A percentile compares a stretch with the other conserved stretches of the same genome.
These are phyloP conservation scores for Penicillium desertorum DNA, from an alignment of 495 filamentous ascomycete genomes.

Conservation along the genomic window DNA sequence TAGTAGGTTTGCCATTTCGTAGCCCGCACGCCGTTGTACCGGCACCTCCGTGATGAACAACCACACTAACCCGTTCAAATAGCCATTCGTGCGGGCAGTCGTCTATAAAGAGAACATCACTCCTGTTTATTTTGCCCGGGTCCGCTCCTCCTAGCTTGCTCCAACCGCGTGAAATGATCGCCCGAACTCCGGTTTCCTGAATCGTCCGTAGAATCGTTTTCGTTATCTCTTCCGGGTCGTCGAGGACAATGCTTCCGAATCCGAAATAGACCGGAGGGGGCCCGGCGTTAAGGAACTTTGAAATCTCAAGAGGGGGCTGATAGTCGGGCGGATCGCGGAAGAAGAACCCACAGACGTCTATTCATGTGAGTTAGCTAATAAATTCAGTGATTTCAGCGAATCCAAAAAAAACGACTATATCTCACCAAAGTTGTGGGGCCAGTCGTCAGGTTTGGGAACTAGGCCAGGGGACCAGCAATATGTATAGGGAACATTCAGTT, in stretches of 20 bases:
- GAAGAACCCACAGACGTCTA: slow-evolving; percentile 58
- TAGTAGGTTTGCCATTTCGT: slow-evolving; percentile 52
- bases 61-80: slow-evolving; percentile 56
- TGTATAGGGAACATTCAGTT: slow-evolving; percentile 35
- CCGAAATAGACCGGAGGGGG: slow-evolving; percentile 60
- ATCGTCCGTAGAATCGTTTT: slow-evolving; percentile 52
- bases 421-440: neutral
- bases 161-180: slow-evolving; percentile 61
- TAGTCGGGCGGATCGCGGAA: slow-evolving; percentile 49
- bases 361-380: neutral
- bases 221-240: slow-evolving; percentile 52
- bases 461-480: slow-evolving; percentile 56
- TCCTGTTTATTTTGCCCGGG: slow-evolving; percentile 21
- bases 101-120: slow-evolving; percentile 52
- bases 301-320: slow-evolving; percentile 45
- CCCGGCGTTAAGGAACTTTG: slow-evolving; percentile 48
- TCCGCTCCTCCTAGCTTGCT: slow-evolving; percentile 44
- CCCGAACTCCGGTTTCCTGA: slow-evolving; percentile 47
- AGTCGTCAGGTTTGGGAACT: neutral
- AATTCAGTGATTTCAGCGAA: neutral
- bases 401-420: neutral
- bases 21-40: slow-evolving; percentile 62
- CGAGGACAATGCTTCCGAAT: slow-evolving; percentile 63
- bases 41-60: slow-evolving; percentile 63
- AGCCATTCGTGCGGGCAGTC: slow-evolving; percentile 65